Evolutionary conservation across 495 filamentous ascomycete species (phyloP), one percentile per base, ranked within the genome.

Genomic region (Lichenothelia convexa): DNA sequence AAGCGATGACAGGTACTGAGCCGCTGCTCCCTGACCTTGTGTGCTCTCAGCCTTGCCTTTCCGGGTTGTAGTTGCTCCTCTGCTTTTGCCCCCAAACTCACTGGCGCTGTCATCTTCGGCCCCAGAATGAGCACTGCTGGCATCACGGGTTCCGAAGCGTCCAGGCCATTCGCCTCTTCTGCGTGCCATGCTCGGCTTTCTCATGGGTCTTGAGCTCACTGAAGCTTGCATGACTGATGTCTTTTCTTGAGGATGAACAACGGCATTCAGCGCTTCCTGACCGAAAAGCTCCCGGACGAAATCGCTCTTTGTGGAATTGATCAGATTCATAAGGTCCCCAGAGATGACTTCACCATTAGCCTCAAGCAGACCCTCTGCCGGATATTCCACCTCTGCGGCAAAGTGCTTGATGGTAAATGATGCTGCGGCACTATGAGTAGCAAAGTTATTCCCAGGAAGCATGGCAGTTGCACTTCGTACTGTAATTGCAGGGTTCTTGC

Each of bases 261-360:
- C 70, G 3, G 82, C 92, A 39, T 89, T 78, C 26, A 97, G 60
- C 4, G 80, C 87, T 48, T 93, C 83, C 56, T 94, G 89, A 13
- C 82, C 84, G 45, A 97, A 95, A 2, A 97, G 68, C 32, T 86
- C 80, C 13, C 72, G 64, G 18, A 97, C 74, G 46, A 97, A 95
- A 39, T 80, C 68, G 54, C 78, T 93, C 47, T 75, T 81, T 38
- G 80, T 86, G 11, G 75, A 71, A 45, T 75, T 78, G 63, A 97
- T 80, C 40, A 97, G 63, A 56, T 93, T 94, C 78, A 97, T 83
- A 41, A 97, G 58, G 52, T 97, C 89, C 18, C 83, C 86, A 13
- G 86, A 91, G 44, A 97, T 85, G 32, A 93, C 72, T 53, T 97
- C 89, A 34, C 84, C 84, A 41, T 95, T 95, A 55, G 91, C 84